Conservation (phyloP, 176 grass and related monocot genomes). For the Oryza glaberrima region DNA sequence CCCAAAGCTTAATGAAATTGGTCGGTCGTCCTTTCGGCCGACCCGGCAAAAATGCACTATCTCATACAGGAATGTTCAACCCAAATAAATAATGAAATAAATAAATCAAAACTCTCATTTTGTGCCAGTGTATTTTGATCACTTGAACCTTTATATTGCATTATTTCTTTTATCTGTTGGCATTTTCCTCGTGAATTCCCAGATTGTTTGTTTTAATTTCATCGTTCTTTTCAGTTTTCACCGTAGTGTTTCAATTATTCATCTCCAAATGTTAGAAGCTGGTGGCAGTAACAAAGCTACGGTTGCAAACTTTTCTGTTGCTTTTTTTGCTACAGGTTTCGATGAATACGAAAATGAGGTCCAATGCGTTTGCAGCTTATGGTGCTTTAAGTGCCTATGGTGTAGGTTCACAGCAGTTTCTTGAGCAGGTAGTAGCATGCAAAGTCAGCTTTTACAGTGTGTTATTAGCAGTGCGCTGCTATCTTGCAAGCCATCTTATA, state of each 20-base stretch:
- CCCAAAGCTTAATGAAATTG: too few species aligned
- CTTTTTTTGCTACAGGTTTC: constrained; percentile 65
- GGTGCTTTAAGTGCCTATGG: constrained; percentile 86
- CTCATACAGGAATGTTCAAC: background rate
- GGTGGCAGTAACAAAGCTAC: constrained; percentile 25
- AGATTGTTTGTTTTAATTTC: constrained; percentile 19
- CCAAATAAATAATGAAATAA: too few species aligned
- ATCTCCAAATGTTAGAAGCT: constrained; percentile 17
- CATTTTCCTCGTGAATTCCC: background rate
- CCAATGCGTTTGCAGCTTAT: constrained; percentile 97
- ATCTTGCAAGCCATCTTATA: constrained; percentile 13
- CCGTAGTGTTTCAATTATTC: background rate
- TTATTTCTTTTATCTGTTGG: constrained; percentile 6
- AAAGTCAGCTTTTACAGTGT: constrained; percentile 25
- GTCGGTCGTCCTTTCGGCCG: too few species aligned
- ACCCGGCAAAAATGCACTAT: too few species aligned
- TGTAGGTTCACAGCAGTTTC: constrained; percentile 82
- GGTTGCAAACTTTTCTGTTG: constrained; percentile 17
- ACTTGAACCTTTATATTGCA: background rate
- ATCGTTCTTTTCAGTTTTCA: constrained; percentile 28
- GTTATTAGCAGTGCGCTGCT: constrained; percentile 20
- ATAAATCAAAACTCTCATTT: background rate
- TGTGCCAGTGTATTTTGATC: background rate
- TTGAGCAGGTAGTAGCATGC: constrained; percentile 88
- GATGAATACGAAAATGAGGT: constrained; percentile 95